Evolutionary conservation across 495 filamentous ascomycete species (phyloP).

Genomic region (Halenospora varia): DNA sequence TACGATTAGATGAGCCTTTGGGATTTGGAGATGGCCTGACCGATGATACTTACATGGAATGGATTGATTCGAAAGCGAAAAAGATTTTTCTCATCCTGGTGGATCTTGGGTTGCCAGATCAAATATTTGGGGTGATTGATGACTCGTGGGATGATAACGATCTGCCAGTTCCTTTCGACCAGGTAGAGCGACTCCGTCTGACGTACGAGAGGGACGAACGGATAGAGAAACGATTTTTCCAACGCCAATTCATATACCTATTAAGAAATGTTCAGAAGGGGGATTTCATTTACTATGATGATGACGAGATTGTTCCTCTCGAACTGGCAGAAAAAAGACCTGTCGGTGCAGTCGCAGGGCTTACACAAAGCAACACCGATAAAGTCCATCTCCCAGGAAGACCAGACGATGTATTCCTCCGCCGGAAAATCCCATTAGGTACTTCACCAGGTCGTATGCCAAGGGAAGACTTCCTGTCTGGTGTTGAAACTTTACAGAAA

Average conservation of each 20-base stretch:
- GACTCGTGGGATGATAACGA: slow-evolving; percentile 87
- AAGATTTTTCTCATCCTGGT: slow-evolving; percentile 79
- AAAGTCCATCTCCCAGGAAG: slow-evolving; percentile 61
- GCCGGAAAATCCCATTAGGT: slow-evolving; percentile 67
- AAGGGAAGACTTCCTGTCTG: slow-evolving; percentile 62
- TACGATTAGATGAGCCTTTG: slow-evolving; percentile 63
- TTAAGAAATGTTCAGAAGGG: slow-evolving; percentile 68
- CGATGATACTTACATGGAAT: slow-evolving; percentile 87
- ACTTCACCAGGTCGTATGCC: slow-evolving; percentile 53
- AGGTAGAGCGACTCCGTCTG: slow-evolving; percentile 63
- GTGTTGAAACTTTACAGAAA: slow-evolving; percentile 57
- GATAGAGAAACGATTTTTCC: slow-evolving; percentile 71
- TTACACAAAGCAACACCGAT: slow-evolving; percentile 53
- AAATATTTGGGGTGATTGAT: slow-evolving; percentile 83
- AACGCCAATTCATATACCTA: slow-evolving; percentile 76
- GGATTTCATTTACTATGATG: slow-evolving; percentile 66
- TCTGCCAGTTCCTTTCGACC: slow-evolving; percentile 71
- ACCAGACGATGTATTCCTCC: slow-evolving; percentile 58
- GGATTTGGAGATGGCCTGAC: slow-evolving; percentile 87
- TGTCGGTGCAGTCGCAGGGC: slow-evolving; percentile 39
- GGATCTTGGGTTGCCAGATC: slow-evolving; percentile 74
- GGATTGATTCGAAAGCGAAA: slow-evolving; percentile 77
- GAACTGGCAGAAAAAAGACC: slow-evolving; percentile 60
- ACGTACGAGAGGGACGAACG: slow-evolving; percentile 55
- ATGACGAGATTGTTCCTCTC: slow-evolving; percentile 76